Conservation (phyloP, 169 alveolate species). For the Plasmodium sp. region DNA sequence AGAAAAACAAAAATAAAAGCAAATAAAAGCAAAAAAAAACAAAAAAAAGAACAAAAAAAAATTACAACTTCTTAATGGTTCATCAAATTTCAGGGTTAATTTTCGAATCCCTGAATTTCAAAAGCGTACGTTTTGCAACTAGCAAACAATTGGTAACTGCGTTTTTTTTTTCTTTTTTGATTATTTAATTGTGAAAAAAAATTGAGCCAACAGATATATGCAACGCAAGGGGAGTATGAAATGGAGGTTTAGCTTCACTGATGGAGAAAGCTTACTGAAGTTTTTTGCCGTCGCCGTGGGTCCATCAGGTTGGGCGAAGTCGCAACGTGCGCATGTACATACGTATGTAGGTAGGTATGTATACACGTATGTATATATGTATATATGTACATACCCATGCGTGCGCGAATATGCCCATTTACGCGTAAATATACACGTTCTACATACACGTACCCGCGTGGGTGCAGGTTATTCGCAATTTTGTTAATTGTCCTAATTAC, state of each 20-base stretch:
- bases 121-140: constrained; percentile 3
- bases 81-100: background rate
- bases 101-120: background rate
- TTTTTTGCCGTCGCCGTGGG: background rate
- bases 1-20: background rate
- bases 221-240: constrained; percentile 1
- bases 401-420: background rate
- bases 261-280: background rate
- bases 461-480: background rate
- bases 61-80: background rate
- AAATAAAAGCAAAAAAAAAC: background rate
- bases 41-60: background rate
- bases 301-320: background rate
- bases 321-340: constrained; percentile 4
- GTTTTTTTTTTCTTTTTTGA: background rate
- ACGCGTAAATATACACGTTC: background rate
- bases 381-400: background rate
- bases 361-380: background rate
- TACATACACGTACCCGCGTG: background rate
- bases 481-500: background rate
- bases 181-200: constrained; percentile 18
- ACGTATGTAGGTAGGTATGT: constrained; percentile 5
- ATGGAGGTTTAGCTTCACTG: constrained; percentile 10
- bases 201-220: background rate
- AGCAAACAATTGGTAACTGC: background rate